These are phyloP conservation scores for Eucalyptus pauciflora DNA, from an alignment of 345 rosid genomes.

Conservation along the genomic window DNA sequence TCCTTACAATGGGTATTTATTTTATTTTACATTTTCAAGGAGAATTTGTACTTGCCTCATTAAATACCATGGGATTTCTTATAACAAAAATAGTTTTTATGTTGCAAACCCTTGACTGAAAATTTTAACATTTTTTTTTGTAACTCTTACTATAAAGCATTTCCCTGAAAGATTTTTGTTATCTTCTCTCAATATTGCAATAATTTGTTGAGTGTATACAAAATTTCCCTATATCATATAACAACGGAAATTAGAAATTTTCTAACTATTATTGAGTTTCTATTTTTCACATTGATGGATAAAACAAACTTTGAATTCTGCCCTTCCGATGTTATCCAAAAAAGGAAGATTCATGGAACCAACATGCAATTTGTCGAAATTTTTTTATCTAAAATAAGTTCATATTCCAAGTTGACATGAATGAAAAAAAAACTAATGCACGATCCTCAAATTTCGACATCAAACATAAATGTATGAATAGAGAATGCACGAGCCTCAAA, in stretches of 20 bases:
- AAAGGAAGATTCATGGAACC: not conserved
- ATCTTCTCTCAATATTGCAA: not conserved
- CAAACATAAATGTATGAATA: not conserved
- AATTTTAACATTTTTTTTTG: not conserved
- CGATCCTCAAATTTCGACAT: not conserved
- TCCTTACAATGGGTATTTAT: not conserved
- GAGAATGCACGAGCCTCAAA: not conserved
- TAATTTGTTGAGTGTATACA: not conserved
- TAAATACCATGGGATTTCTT: not conserved
- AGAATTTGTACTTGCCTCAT: not conserved
- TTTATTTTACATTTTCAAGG: not conserved
- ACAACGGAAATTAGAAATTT: not conserved
- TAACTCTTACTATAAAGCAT: not conserved
- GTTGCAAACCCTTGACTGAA: not conserved
- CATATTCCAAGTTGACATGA: not conserved
- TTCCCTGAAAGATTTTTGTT: not conserved
- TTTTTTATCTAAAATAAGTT: not conserved
- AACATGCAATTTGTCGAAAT: not conserved
- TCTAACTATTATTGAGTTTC: not conserved
- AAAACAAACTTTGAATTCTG: not conserved
- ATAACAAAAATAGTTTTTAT: not conserved
- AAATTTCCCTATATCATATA: not conserved
- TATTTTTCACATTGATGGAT: not conserved
- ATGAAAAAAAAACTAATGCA: not conserved
- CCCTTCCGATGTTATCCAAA: not conserved